Base-by-base conservation (phyloP, 1,284 basidiomycete species). In the Puccinia novopanici region DNA sequence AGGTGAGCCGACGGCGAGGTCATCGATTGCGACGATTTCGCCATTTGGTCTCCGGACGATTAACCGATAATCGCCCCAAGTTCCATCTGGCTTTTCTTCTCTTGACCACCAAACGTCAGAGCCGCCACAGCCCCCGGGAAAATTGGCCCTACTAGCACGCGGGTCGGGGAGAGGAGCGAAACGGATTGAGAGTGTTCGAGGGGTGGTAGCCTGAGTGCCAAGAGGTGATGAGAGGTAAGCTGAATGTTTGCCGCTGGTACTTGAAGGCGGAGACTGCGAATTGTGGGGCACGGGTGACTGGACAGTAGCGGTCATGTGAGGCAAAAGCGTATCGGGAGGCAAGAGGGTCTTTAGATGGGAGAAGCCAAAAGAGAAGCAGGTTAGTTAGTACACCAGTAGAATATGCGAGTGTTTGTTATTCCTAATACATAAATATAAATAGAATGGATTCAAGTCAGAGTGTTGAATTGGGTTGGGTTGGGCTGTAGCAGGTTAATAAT, bases 131-230 rank as follows among this genome's bases (percentile, higher is more conserved):
- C 52, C 45, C 3, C 70, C 52, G 30, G 70, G 70, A 40, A 55
- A 6, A n/a, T 27, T 70, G 24, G 65, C 54, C 17, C 54, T 40
- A 42, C 50, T 57, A 24, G 65, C 54, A 17, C 67, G 65, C n/a
- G 67, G 76, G 55, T 79, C 76, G 55, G 76, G 67, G 3, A 79
- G 67, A 22, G 76, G 76, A n/a, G 76, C 76, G 30, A 79, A 79
- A 27, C 67, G 50, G 27, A 79, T 79, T 34, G 65, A 70, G 1
- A 27, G 67, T 2, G 61, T 77, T 52, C 75, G 74, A 34, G 74
- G 61, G 42, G 73, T 75, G 55, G 19, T 17, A 2, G 54, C 40
- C 40, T 75, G 57, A 17, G n/a, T 6, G 73, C 3, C 45, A 57
- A 48, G 57, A 27, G 37, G 55, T 22, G 54, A 48, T 42, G 61